phyloP scores from a whole-genome alignment of 2,329 filamentous ascomycete genomes.

The Colletotrichum plurivorum region DNA sequence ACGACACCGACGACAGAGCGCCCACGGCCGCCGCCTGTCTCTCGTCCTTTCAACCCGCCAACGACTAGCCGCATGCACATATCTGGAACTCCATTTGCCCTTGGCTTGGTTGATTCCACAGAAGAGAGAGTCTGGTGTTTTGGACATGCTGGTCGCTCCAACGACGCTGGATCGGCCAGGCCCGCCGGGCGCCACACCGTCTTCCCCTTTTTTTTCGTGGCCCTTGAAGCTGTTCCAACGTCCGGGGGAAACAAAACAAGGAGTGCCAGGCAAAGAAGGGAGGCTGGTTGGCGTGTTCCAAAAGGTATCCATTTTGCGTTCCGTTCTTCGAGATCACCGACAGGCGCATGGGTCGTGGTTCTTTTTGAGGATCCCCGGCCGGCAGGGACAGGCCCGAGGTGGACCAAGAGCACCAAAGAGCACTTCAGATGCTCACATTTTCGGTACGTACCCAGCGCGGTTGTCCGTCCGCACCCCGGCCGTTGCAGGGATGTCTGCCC shows the following conservation, averaged over 20 bases:
- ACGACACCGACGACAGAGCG: background rate
- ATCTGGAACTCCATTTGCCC: conserved; percentile 2
- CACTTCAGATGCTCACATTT: background rate
- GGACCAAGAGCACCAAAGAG: conserved; percentile 20
- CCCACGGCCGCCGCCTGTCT: conserved; percentile 20
- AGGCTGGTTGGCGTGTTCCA: conserved; percentile 31
- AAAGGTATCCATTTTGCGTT: conserved; percentile 35
- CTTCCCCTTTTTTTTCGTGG: conserved; percentile 12
- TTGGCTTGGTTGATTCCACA: conserved; percentile 14
- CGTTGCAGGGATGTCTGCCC: conserved; percentile 23
- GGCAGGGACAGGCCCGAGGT: conserved; percentile 39
- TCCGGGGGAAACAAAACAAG: conserved; percentile 22
- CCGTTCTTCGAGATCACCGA: conserved; percentile 40
- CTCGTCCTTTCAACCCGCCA: conserved; percentile 24
- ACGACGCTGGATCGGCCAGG: conserved; percentile 30
- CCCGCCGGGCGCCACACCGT: conserved; percentile 24
- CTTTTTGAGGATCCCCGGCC: conserved; percentile 28
- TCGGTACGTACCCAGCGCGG: conserved; percentile 25
- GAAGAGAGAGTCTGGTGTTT: conserved; percentile 27
- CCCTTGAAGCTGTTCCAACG: background rate
- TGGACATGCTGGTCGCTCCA: conserved; percentile 18
- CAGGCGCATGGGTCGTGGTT: conserved; percentile 38
- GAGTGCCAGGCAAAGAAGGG: conserved; percentile 26
- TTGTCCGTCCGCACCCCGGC: conserved; percentile 31
- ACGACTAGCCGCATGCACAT: conserved; percentile 17